Evolutionary conservation across 805 yeast species (phyloP).

Genomic region (Saccharomycopsis fibuligera): DNA sequence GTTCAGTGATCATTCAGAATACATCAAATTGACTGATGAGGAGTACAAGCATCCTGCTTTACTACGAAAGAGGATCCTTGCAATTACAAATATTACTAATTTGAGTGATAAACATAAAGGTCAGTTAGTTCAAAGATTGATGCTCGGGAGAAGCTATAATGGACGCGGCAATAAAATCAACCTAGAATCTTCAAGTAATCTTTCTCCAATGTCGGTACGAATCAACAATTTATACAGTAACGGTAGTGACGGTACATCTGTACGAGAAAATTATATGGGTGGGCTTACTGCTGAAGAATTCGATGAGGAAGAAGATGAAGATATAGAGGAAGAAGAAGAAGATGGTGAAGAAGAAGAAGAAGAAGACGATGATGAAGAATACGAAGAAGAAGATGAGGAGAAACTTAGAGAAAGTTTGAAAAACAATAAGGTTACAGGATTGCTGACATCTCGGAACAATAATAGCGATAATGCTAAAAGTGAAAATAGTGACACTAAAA

Average conservation of each 20-base stretch:
- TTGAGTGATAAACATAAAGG: conserved; percentile 31
- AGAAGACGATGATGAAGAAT: conserved; percentile 16
- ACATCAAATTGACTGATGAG: conserved; percentile 5
- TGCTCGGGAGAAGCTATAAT: conserved; percentile 28
- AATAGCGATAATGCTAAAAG: background rate
- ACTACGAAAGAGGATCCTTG: conserved; percentile 24
- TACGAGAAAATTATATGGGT: background rate
- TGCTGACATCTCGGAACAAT: too few relatives aligned
- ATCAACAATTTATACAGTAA: background rate
- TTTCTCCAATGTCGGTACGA: background rate
- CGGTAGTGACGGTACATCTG: background rate
- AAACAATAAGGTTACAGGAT: too few relatives aligned
- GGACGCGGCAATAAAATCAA: background rate
- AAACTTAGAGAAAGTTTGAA: background rate
- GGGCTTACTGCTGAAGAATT: conserved; percentile 21
- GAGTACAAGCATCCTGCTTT: conserved; percentile 11
- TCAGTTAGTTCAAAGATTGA: conserved; percentile 28
- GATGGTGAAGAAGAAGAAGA: conserved; percentile 2
- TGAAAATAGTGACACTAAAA: too few relatives aligned
- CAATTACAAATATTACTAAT: conserved; percentile 24
- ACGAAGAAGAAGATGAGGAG: conserved; percentile 23
- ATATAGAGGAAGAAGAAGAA: conserved; percentile 13
- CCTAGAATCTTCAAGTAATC: background rate
- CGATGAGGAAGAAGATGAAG: conserved; percentile 12
- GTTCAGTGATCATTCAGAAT: conserved; percentile 2